Evolutionary conservation across 2,329 filamentous ascomycete species (phyloP).

Genomic region (Apiospora koreana): DNA sequence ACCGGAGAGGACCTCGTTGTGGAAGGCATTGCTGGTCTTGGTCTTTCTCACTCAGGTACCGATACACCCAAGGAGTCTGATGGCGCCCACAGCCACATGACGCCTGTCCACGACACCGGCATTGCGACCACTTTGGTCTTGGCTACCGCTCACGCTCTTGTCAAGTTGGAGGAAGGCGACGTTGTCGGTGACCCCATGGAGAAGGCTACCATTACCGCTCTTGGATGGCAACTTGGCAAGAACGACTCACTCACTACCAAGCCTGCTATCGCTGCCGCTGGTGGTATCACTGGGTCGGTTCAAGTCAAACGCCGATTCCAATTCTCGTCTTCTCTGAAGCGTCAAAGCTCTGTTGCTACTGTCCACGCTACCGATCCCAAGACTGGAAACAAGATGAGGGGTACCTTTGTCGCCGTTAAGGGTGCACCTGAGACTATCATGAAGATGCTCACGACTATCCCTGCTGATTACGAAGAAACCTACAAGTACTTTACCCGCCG

Average conservation of each 20-base stretch:
- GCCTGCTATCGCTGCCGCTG: slow-evolving; percentile 44
- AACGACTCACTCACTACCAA: slow-evolving; percentile 83
- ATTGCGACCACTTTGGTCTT: slow-evolving; percentile 90
- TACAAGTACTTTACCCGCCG: slow-evolving; percentile 98
- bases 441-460: slow-evolving; percentile 83
- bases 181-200: slow-evolving; percentile 99
- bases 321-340: slow-evolving; percentile 94
- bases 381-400: slow-evolving; percentile 74
- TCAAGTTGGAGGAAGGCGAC: slow-evolving; percentile 95
- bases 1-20: slow-evolving; percentile 97
- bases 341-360: slow-evolving; percentile 91
- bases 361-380: slow-evolving; percentile 71
- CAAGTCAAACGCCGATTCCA: slow-evolving; percentile 97
- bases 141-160: slow-evolving; percentile 91
- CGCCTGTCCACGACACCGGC: slow-evolving; percentile 67
- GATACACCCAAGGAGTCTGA: slow-evolving; percentile 69
- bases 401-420: slow-evolving; percentile 94
- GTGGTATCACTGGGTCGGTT: slow-evolving; percentile 69
- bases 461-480: slow-evolving; percentile 91
- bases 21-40: slow-evolving; percentile 90
- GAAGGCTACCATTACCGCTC: slow-evolving; percentile 85
- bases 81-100: slow-evolving; percentile 81
- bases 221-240: slow-evolving; percentile 90
- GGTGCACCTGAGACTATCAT: slow-evolving; percentile 96
- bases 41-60: slow-evolving; percentile 67